Evolutionary conservation across 1,139 yeast genomes (phyloP), one percentile per base, ranked within the genome.

Genomic region (Zhuliangozyma parablackwelliae): DNA sequence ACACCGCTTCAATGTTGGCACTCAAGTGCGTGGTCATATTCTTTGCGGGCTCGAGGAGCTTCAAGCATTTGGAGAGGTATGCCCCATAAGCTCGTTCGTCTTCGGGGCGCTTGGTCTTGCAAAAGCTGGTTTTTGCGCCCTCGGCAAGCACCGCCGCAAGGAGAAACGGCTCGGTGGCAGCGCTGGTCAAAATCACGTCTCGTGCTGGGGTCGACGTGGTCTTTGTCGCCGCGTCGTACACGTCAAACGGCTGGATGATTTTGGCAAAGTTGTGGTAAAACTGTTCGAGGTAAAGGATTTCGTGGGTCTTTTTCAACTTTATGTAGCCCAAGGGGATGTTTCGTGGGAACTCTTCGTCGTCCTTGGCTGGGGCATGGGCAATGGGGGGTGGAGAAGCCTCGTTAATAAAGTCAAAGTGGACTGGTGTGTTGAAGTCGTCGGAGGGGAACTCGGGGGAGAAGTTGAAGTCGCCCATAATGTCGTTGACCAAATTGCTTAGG

Each of bases 71-170:
- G 5, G 81, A 70, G 30, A 81, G 57, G 48, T 80, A 81, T 9
- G 69, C 65, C 45, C 78, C 74, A 47, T 79, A 79, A 6, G 77
- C 78, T 34, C 66, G 69, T 35, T 41, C 43, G 35, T 73, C 75
- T 2, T 65, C 57, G 10, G 63, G 52, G 9, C 55, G 47, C 5
- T 66, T 58, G 32, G 62, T 62, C 36, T 71, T 59, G 11, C 37
- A 37, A 29, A 34, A 45, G 1, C 72, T 56, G 2, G 75, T 62
- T 26, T 77, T 62, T 0, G 87, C 86, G 13, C 87, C 87, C 39
- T 80, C 80, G 0, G 88, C 84, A 33, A 81, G 55, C 3, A 80
- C 69, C 1, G 85, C 83, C 11, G 82, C 78, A 34, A 80, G 54
- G 12, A 82, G 52, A 47, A 76, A 80, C 2, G 79, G 65, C 46